Base-by-base conservation (phyloP, 2,329 filamentous ascomycete genomes). In the Neobulgaria alba region DNA sequence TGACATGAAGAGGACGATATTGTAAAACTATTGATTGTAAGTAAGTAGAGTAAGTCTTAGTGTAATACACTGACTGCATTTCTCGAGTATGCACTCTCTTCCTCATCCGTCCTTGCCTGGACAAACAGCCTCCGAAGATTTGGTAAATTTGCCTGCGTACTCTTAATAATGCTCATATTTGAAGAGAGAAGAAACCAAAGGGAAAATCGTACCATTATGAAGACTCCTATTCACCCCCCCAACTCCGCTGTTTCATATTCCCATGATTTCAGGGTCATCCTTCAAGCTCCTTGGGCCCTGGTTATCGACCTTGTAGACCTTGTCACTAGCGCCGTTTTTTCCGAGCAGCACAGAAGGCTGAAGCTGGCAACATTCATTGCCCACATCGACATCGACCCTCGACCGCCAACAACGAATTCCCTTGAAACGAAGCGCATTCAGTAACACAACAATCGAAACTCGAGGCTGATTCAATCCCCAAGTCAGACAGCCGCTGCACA, bases 81-180 rank as follows among this genome's bases (percentile, higher is more conserved):
- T 52, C 92, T 75, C 10, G 92, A 96, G 53, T 96, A 92, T 46
- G 88, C 85, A 61, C 92, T 85, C 64, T 96, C 92, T 62, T 98
- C 92, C 40, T 85, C 82, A 58, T 96, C 90, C 3, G 86, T 89
- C 43, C 92, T 77, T 21, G 90, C 85, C 66, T 96, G 90, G 39
- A 95, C 90, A 59, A 98, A 96, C 45, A 98, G 80, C 10, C 92
- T 84, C 37, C 92, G 81, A n/a, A 98, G 74, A 60, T 98, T 96
- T 26, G 92, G 92, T 38, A 96, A 77, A 60, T 80, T 89, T 29
- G 83, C 84, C 68, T 61, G 46, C 18, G 47, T 52, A 38, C 45
- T 52, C 34, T 49, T 35, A 29, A 50, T 56, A 23, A 50, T 50
- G 48, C 45, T 45, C 48, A 52, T 53, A 10, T 33, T 42, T 41